Evolutionary conservation across 2,329 filamentous ascomycete species (phyloP).

Genomic region (Claviceps capensis): DNA sequence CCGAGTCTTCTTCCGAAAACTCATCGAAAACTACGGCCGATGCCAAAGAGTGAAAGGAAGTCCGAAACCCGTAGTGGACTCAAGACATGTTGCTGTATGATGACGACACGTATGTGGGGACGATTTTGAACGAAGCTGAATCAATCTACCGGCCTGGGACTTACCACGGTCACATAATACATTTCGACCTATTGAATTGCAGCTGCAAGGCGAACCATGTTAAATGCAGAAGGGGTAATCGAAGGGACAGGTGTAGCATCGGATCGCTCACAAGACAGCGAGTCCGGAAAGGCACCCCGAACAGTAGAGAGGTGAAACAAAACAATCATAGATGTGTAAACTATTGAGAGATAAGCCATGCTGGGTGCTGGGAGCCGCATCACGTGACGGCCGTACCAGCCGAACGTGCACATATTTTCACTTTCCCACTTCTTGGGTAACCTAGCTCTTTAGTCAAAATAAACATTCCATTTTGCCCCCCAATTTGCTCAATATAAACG

Average conservation of each 20-base stretch:
- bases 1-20: conserved; percentile 6
- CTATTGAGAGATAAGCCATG: too few relatives aligned
- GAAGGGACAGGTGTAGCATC: not conserved
- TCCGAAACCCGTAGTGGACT: not conserved
- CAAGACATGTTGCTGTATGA: not conserved
- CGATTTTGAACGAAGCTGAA: not conserved
- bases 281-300: not conserved
- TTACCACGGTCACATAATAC: not conserved
- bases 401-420: too few relatives aligned
- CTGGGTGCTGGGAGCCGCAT: too few relatives aligned
- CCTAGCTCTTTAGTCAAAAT: too few relatives aligned
- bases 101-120: not conserved
- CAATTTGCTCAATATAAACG: too few relatives aligned
- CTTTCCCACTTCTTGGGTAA: too few relatives aligned
- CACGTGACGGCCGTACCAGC: too few relatives aligned
- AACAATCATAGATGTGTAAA: not conserved
- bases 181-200: not conserved
- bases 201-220: not conserved
- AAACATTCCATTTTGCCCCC: too few relatives aligned
- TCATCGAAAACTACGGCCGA: not conserved
- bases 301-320: not conserved
- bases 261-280: not conserved
- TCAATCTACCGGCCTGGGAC: not conserved
- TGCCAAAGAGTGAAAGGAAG: not conserved
- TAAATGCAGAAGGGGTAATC: not conserved